These are phyloP conservation scores for Irpex sp. DNA, from an alignment of 1,284 basidiomycete species.

Conservation along the genomic window DNA sequence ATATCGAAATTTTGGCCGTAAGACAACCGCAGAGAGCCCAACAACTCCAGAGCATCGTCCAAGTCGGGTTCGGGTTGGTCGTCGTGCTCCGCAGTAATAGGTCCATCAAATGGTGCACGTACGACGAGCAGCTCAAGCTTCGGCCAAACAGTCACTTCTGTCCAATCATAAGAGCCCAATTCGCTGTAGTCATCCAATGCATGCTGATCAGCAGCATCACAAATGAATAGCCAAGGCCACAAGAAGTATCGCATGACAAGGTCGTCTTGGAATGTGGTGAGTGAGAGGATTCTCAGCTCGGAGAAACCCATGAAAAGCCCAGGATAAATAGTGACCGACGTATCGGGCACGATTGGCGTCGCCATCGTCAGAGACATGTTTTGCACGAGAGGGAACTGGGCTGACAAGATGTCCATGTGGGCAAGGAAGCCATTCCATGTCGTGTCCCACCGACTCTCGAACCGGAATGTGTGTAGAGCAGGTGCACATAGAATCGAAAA, in stretches of 20 bases:
- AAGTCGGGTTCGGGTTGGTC: neutral
- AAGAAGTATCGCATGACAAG: constrained; percentile 5
- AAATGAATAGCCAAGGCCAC: constrained; percentile 3
- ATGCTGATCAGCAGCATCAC: neutral
- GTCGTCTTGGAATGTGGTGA: constrained; percentile 9
- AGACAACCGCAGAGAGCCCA: constrained; percentile 7
- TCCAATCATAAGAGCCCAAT: neutral
- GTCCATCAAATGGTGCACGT: constrained; percentile 11
- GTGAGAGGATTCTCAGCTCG: constrained; percentile 7
- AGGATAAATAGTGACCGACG: neutral
- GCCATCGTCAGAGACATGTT: constrained; percentile 5
- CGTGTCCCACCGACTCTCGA: constrained; percentile 4
- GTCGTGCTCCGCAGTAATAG: neutral
- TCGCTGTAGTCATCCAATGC: neutral
- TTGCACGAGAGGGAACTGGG: constrained; percentile 3
- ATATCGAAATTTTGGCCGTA: constrained; percentile 8
- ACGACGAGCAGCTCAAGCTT: constrained; percentile 11
- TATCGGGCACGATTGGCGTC: neutral
- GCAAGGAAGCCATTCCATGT: constrained; percentile 8
- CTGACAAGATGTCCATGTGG: constrained; percentile 3
- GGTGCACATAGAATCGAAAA: constrained; percentile 9
- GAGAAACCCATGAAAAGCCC: constrained; percentile 11
- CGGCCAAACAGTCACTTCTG: constrained; percentile 6
- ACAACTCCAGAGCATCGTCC: constrained; percentile 7
- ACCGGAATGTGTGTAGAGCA: constrained; percentile 4